Conservation (phyloP, 73 alveolate species). For the Tetrahymena elliotti region DNA sequence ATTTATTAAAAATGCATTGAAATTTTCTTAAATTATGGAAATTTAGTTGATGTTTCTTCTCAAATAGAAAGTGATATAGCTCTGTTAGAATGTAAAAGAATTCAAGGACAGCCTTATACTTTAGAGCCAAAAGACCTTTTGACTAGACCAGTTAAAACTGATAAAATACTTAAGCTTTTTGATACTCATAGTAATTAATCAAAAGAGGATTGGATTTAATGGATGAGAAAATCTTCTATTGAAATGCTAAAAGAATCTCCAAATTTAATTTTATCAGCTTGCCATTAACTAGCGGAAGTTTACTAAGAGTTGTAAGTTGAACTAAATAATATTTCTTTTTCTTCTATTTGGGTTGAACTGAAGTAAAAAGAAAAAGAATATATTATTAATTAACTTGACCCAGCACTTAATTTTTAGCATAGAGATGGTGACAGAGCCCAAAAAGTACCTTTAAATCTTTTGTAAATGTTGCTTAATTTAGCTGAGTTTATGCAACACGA, state of each 20-base stretch:
- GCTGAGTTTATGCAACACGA: slow-evolving; percentile 97
- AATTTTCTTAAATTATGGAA: slow-evolving; percentile 33
- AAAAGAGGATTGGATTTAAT: slow-evolving; percentile 88
- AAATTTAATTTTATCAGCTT: slow-evolving; percentile 74
- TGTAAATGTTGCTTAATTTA: slow-evolving; percentile 80
- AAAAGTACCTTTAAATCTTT: slow-evolving; percentile 69
- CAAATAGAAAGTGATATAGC: slow-evolving; percentile 22
- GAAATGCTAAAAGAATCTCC: slow-evolving; percentile 80
- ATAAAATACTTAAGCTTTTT: slow-evolving; percentile 17
- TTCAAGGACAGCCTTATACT: slow-evolving; percentile 1
- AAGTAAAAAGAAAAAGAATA: slow-evolving; percentile 69
- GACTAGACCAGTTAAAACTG: slow-evolving; percentile 22
- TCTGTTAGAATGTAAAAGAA: slow-evolving; percentile 3
- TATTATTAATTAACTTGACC: slow-evolving; percentile 61
- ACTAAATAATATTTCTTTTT: slow-evolving; percentile 87
- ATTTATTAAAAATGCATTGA: slow-evolving; percentile 19
- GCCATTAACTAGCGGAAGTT: slow-evolving; percentile 81
- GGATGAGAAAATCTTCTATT: slow-evolving; percentile 87
- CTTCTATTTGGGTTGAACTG: slow-evolving; percentile 77
- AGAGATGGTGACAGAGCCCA: slow-evolving; percentile 24
- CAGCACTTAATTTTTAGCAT: slow-evolving; percentile 49
- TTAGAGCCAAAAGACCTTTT: slow-evolving; percentile 26
- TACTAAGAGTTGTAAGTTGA: slow-evolving; percentile 83
- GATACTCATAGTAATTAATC: slow-evolving; percentile 21
- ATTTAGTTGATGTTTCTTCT: slow-evolving; percentile 21